Evolutionary conservation across 345 rosid genomes (phyloP).

Genomic region (Balakata baccata): DNA sequence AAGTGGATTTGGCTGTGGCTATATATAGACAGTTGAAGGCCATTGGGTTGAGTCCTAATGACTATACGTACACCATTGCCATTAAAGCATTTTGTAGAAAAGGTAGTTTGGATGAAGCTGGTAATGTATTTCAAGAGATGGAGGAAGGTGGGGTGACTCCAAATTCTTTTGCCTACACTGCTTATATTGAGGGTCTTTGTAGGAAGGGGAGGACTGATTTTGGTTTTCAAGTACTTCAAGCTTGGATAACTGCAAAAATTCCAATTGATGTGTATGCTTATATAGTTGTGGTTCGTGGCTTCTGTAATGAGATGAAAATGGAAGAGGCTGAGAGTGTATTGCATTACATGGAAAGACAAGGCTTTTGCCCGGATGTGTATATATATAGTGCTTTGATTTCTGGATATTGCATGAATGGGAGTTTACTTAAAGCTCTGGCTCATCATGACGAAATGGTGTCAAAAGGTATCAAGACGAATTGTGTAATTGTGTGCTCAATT

Average conservation of each 20-base stretch:
- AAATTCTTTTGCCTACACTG: conserved; percentile 43
- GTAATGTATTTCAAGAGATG: conserved; percentile 41
- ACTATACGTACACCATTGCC: conserved; percentile 50
- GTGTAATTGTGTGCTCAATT: conserved; percentile 48
- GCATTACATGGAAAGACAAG: conserved; percentile 44
- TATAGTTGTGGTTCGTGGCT: conserved; percentile 47
- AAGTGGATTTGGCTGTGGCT: conserved; percentile 43
- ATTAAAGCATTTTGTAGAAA: conserved; percentile 61
- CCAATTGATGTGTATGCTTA: conserved; percentile 42
- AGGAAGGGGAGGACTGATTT: conserved; percentile 32
- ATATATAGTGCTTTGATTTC: conserved; percentile 44
- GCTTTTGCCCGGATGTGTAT: conserved; percentile 43
- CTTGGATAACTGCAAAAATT: conserved; percentile 21
- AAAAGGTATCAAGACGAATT: conserved; percentile 52
- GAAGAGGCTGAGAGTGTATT: conserved; percentile 52
- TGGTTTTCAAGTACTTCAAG: conserved; percentile 42
- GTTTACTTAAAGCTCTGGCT: conserved; percentile 44
- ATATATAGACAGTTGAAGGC: conserved; percentile 45
- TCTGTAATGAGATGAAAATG: conserved; percentile 55
- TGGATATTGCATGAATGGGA: conserved; percentile 43
- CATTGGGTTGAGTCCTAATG: conserved; percentile 46
- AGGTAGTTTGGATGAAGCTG: conserved; percentile 50
- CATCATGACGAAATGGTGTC: conserved; percentile 43
- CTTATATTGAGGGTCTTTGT: conserved; percentile 70
- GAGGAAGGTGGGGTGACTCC: conserved; percentile 40